Base-by-base conservation (phyloP, 2,329 filamentous ascomycete species). In the Penicillium sp. region DNA sequence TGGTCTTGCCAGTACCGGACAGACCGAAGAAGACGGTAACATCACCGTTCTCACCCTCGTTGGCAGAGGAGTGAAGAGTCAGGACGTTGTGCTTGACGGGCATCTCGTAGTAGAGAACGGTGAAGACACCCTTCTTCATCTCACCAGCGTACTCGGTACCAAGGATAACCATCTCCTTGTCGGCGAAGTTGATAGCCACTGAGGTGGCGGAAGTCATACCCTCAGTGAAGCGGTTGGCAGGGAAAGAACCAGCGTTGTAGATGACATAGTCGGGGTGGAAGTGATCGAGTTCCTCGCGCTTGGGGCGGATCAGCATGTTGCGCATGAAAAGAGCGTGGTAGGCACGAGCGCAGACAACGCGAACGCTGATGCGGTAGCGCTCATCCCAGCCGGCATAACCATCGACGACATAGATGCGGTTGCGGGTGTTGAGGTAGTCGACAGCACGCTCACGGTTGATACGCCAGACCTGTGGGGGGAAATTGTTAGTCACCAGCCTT, bases 311-410 rank as follows among this genome's bases (percentile, higher is more conserved):
- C 74, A 99, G 89, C 94, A 99, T 99, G 85, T 99, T 99, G 75
- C 92, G 91, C 94, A 99, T 99, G 87, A 99, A 99, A 65, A 99
- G 87, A 62, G 94, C 94, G 85, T 99, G 94, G 85, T 99, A 99
- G 78, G 94, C 94, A 75, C 94, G 92, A 67, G 94, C 94, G 81
- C 94, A 99, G 74, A 99, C 92, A 65, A 99, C 93, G 73, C 94
- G 92, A 70, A 99, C 94, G 72, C 88, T 90, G 81, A 99, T 97
- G 67, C 92, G 86, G 84, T 99, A 99, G 78, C 94, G 92, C 82
- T 95, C 89, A 71, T 99, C 94, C 94, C 94, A 99, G 76, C 94
- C 94, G 67, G 94, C 94, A 75, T 88, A 99, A 65, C 94, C 94
- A 76, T 99, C 94, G 66, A 99, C 84, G 65, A 99, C 94, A 78